Conservation (phyloP, 2,329 filamentous ascomycete genomes). For the Xylariaceae sp. region DNA sequence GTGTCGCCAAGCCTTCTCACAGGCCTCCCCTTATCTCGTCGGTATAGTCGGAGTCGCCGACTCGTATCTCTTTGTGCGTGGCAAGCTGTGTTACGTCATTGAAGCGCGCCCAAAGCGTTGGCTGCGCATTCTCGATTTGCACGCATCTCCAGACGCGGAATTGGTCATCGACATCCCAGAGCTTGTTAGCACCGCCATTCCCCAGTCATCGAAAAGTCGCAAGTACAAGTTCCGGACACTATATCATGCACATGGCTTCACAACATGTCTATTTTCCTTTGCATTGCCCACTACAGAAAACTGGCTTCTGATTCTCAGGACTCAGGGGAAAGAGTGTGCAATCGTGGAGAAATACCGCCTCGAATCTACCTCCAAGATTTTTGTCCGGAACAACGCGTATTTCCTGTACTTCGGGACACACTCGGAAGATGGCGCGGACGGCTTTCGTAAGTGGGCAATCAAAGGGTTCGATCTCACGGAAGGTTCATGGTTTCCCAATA, state of each 20-base stretch:
- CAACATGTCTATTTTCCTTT: constrained; percentile 54
- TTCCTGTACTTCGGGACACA: constrained; percentile 66
- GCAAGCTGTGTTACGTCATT: constrained; percentile 60
- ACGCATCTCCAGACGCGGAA: constrained; percentile 43
- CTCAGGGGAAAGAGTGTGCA: constrained; percentile 28
- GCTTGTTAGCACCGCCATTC: constrained; percentile 33
- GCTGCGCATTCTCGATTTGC: constrained; percentile 58
- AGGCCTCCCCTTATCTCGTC: constrained; percentile 58
- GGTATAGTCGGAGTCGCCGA: constrained; percentile 56
- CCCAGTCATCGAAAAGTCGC: constrained; percentile 28
- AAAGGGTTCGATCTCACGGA: constrained; percentile 44
- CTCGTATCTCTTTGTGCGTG: constrained; percentile 58
- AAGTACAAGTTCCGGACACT: constrained; percentile 50
- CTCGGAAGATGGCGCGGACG: constrained; percentile 47
- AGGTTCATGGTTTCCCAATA: constrained; percentile 35
- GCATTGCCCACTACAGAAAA: constrained; percentile 31
- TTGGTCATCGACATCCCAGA: constrained; percentile 50
- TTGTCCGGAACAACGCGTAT: constrained; percentile 59
- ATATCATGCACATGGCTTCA: constrained; percentile 51
- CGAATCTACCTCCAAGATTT: constrained; percentile 50
- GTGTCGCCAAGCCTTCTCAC: constrained; percentile 54
- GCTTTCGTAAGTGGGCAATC: constrained; percentile 60
- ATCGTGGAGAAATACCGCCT: constrained; percentile 39
- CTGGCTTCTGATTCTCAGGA: constrained; percentile 51
- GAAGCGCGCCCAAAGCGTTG: constrained; percentile 31